These are phyloP conservation scores for Mucor circinelloides DNA, from an alignment of 371 early-diverging fungal genomes.

Conservation along the genomic window DNA sequence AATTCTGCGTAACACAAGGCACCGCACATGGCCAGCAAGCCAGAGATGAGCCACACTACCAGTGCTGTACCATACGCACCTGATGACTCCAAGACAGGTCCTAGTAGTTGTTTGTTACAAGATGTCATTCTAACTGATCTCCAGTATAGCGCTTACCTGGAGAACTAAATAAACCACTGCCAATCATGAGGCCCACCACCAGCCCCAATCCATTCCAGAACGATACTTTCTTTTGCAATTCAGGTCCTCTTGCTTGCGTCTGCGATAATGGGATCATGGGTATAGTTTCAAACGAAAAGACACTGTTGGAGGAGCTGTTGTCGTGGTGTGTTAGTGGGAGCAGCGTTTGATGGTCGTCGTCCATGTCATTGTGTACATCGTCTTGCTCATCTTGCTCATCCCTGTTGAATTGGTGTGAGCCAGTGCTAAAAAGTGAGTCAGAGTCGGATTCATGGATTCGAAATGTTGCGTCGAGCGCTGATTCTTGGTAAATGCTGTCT, in stretches of 20 bases:
- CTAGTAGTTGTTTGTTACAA: slow-evolving; percentile 26
- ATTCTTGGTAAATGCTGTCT: slow-evolving; percentile 5
- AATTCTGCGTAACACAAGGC: slow-evolving; percentile 83
- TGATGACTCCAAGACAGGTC: slow-evolving; percentile 63
- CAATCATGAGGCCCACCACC: slow-evolving; percentile 83
- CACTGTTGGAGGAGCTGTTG: slow-evolving; percentile 33
- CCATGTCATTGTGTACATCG: slow-evolving; percentile 21
- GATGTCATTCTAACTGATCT: slow-evolving; percentile 19
- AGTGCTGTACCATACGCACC: slow-evolving; percentile 78
- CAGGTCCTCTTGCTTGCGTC: slow-evolving; percentile 54
- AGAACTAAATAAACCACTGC: slow-evolving; percentile 87
- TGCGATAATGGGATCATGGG: slow-evolving; percentile 55
- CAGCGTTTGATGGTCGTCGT: slow-evolving; percentile 36
- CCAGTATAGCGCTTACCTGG: slow-evolving; percentile 57
- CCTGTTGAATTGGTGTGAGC: slow-evolving; percentile 22
- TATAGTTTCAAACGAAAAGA: slow-evolving; percentile 63
- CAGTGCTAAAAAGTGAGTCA: slow-evolving; percentile 34
- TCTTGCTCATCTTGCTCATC: slow-evolving; percentile 29
- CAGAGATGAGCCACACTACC: slow-evolving; percentile 79
- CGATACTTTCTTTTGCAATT: slow-evolving; percentile 69
- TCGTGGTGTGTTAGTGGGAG: slow-evolving; percentile 39
- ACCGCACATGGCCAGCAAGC: slow-evolving; percentile 75
- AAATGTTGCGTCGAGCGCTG: slow-evolving; percentile 2
- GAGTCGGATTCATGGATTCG: slow-evolving; percentile 20
- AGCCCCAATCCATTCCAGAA: slow-evolving; percentile 71